A percentile compares a stretch with the other conserved stretches of the same genome.
Evolutionary conservation across 1,139 yeast species (phyloP).

Genomic region (Lodderomyces metapsilosis): DNA sequence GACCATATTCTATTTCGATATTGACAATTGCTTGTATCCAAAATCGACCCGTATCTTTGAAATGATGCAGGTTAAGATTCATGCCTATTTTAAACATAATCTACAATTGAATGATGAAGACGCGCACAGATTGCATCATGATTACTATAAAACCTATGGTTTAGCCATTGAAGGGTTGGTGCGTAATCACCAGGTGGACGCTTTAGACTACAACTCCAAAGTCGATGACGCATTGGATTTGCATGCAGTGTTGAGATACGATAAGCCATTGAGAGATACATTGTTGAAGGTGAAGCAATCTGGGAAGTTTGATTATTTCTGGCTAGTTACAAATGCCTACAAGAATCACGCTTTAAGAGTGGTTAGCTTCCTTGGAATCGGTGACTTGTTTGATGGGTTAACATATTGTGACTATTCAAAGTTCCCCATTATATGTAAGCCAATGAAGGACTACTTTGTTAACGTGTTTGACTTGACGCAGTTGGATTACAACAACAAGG

Average conservation of each 20-base stretch:
- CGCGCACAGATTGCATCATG: conserved; percentile 69
- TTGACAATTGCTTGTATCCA: conserved; percentile 85
- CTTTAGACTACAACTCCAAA: conserved; percentile 78
- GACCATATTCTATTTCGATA: conserved; percentile 79
- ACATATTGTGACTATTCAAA: conserved; percentile 83
- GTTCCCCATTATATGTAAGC: conserved; percentile 78
- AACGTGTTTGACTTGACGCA: conserved; percentile 67
- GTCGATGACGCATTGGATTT: conserved; percentile 93
- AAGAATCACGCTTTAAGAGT: conserved; percentile 83
- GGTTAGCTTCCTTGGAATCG: conserved; percentile 74
- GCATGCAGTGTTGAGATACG: conserved; percentile 68
- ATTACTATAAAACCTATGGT: conserved; percentile 85
- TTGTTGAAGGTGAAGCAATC: conserved; percentile 43
- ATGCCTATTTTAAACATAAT: conserved; percentile 68
- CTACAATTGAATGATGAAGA: conserved; percentile 66
- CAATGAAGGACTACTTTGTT: conserved; percentile 56
- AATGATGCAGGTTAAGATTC: conserved; percentile 84
- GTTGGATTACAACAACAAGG: conserved; percentile 45
- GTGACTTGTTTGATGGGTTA: conserved; percentile 89
- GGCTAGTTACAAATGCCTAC: conserved; percentile 96
- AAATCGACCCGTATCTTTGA: conserved; percentile 76
- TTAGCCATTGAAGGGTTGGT: conserved; percentile 88
- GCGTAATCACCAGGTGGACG: conserved; percentile 77
- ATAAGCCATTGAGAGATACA: conserved; percentile 50
- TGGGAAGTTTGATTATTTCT: conserved; percentile 42